Percentiles rank a stretch among this genome's conserved stretches.
phyloP scores from a whole-genome alignment of 768 basidiomycete genomes.

The Collybia sp. region DNA sequence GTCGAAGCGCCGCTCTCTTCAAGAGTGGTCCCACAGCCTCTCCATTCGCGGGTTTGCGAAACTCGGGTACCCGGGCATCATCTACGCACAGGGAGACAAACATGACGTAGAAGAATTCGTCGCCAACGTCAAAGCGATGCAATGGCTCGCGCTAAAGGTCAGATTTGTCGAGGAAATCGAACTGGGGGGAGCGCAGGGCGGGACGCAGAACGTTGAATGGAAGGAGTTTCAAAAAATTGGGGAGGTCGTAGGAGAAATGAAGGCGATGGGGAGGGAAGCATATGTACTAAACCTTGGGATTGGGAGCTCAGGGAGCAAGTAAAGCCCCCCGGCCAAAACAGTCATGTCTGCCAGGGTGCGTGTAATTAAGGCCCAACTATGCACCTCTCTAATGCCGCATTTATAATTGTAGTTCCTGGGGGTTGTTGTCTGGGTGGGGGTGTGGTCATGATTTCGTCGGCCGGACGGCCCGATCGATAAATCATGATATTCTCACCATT shows the following conservation, averaged over 20 bases:
- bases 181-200: slow-evolving; percentile 10
- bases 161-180: slow-evolving; percentile 44
- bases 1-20: slow-evolving; percentile 53
- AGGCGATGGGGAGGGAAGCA: slow-evolving; percentile 45
- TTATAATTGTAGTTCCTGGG: too few species aligned
- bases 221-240: slow-evolving; percentile 64
- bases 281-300: slow-evolving; percentile 64
- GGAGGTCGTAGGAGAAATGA: slow-evolving; percentile 68
- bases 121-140: slow-evolving; percentile 65
- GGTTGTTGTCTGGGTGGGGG: too few species aligned
- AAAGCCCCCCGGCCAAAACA: not conserved
- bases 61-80: slow-evolving; percentile 70
- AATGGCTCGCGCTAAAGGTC: slow-evolving; percentile 69
- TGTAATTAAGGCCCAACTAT: not conserved
- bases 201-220: slow-evolving; percentile 32
- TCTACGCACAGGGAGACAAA: slow-evolving; percentile 60
- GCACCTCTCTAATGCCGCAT: too few species aligned
- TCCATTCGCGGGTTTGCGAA: slow-evolving; percentile 64
- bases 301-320: slow-evolving; percentile 31
- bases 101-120: slow-evolving; percentile 60
- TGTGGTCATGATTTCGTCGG: too few species aligned
- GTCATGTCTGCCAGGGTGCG: not conserved
- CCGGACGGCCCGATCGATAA: too few species aligned
- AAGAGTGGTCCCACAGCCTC: slow-evolving; percentile 52
- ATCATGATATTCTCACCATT: too few species aligned